Conservation (phyloP, 176 grass and related monocot species). For the Thinopyrum elongatum region DNA sequence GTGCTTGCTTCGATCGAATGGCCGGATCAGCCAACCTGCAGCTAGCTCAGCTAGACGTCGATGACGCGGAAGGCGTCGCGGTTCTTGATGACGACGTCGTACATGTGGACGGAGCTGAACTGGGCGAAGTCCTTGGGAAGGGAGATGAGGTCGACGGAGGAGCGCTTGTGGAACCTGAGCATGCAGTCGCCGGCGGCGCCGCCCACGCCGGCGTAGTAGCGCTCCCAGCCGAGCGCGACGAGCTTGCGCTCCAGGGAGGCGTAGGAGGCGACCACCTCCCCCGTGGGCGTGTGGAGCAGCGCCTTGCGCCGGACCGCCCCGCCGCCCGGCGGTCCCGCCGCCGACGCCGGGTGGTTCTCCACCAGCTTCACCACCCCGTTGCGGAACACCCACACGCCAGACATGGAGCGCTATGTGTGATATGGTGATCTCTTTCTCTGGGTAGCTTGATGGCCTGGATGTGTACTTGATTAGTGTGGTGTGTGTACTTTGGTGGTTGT, state of each 20-base stretch:
- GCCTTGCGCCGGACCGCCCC: constrained; percentile 47
- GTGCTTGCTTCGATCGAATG: background rate
- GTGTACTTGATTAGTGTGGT: background rate
- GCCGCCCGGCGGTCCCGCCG: background rate
- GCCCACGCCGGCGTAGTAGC: constrained; percentile 45
- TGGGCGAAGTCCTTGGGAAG: constrained; percentile 68
- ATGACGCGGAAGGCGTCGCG: constrained; percentile 79
- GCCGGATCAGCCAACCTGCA: too few relatives aligned
- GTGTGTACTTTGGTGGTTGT: background rate
- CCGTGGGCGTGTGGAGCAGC: constrained; percentile 60
- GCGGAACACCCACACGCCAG: constrained; percentile 94
- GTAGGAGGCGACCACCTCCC: constrained; percentile 71
- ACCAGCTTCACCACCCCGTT: constrained; percentile 82
- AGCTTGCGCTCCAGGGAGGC: constrained; percentile 78
- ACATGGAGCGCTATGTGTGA: constrained; percentile 33
- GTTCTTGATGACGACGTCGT: constrained; percentile 96
- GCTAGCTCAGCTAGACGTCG: constrained; percentile 31
- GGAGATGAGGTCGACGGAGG: constrained; percentile 88
- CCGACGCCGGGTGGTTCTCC: constrained; percentile 48
- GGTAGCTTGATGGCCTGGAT: background rate
- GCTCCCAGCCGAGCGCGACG: constrained; percentile 74
- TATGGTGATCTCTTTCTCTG: background rate
- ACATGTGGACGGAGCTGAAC: constrained; percentile 92
- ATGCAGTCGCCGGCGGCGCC: constrained; percentile 19
- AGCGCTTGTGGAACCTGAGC: constrained; percentile 83